Conservation (phyloP, 495 filamentous ascomycete species). For the Penicillium manginii region DNA sequence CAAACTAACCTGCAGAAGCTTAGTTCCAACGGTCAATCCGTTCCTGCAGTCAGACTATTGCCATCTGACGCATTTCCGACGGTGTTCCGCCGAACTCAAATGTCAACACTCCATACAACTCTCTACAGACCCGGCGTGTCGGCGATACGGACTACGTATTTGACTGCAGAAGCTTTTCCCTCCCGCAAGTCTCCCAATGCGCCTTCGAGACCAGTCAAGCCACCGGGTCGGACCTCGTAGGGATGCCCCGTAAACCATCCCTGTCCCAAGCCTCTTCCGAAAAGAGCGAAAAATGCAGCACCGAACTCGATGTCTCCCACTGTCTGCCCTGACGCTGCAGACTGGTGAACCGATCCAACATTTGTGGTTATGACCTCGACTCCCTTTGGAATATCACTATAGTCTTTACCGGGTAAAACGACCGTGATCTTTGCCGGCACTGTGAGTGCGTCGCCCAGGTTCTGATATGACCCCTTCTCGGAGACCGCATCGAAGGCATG, state of each 20-base stretch:
- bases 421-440: constrained; percentile 53
- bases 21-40: not conserved
- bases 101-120: too few species aligned
- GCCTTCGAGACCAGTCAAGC: constrained; percentile 59
- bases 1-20: not conserved
- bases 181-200: constrained; percentile 61
- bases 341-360: constrained; percentile 21
- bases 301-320: constrained; percentile 57
- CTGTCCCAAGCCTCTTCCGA: constrained; percentile 55
- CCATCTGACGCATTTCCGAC: not conserved
- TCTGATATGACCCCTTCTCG: constrained; percentile 51
- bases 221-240: constrained; percentile 61
- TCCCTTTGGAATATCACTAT: constrained; percentile 28
- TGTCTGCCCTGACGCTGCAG: constrained; percentile 13
- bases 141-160: constrained; percentile 70
- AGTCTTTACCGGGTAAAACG: constrained; percentile 48
- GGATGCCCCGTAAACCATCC: constrained; percentile 68
- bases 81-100: not conserved
- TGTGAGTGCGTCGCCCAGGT: constrained; percentile 24
- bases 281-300: constrained; percentile 55
- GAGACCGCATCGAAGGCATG: constrained; percentile 66
- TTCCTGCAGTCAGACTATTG: not conserved
- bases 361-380: constrained; percentile 34
- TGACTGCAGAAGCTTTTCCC: constrained; percentile 67
- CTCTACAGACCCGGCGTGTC: constrained; percentile 52